Conservation (phyloP, 106 monocot species). For the Dendrobium officinale region DNA sequence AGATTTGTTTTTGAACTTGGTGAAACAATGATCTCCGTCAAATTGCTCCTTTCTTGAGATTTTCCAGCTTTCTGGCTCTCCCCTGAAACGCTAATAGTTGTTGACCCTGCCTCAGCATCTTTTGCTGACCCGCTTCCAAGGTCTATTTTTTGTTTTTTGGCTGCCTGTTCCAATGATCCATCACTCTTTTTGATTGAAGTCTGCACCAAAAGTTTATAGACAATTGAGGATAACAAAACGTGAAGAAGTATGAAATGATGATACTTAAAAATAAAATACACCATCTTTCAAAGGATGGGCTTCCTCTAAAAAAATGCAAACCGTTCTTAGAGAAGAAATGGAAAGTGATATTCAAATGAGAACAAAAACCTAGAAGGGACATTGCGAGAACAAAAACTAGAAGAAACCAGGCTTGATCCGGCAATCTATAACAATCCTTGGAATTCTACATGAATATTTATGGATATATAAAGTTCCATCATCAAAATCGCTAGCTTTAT, state of each 20-base stretch:
- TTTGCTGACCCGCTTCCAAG: slow-evolving; percentile 22
- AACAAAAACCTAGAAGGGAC: not conserved
- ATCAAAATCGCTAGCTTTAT: not conserved
- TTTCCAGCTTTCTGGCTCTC: slow-evolving; percentile 25
- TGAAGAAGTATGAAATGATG: not conserved
- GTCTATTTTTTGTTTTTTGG: slow-evolving; percentile 41
- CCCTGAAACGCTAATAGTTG: not conserved
- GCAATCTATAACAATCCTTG: not conserved
- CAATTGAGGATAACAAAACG: not conserved
- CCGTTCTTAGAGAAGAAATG: not conserved
- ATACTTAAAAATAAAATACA: not conserved
- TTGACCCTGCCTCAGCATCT: slow-evolving; percentile 7
- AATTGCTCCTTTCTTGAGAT: slow-evolving; percentile 19
- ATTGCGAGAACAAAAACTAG: not conserved
- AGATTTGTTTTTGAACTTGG: slow-evolving; percentile 21
- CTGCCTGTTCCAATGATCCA: slow-evolving; percentile 23
- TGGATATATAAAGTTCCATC: not conserved
- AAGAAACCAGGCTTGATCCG: no score
- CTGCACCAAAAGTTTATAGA: not conserved
- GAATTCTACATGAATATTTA: not conserved
- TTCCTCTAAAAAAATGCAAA: not conserved
- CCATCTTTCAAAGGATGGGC: not conserved
- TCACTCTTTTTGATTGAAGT: slow-evolving; percentile 41
- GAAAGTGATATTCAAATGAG: not conserved
- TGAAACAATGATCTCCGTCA: slow-evolving; percentile 19